Evolutionary conservation across 1,284 basidiomycete species (phyloP), one percentile per base, ranked within the genome.

Genomic region (Golubevia sp.): DNA sequence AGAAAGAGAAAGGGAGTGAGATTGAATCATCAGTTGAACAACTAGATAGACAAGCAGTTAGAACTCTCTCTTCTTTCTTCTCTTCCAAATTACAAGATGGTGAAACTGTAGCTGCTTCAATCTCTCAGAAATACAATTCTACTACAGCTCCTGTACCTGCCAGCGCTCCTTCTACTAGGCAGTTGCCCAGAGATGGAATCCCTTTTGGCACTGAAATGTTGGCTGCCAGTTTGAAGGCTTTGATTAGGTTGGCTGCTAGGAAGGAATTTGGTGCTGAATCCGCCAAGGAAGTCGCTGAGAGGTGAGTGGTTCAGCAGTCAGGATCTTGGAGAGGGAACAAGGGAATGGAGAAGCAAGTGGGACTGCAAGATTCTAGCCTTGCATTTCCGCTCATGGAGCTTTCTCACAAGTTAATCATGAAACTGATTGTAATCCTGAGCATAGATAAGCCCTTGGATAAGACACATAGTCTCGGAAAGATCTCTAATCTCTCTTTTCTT

Each of bases 81-180:
- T 88, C 89, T 68, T 90, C 89, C 60, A 97, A 97, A 84, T 85
- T 97, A 50, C 91, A 93, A 66, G 92, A 97, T 79, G 88, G 89
- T 18, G 91, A 93, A 54, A 55, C 63, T 49, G 65, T 82, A 26
- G 74, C 76, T 15, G 71, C 73, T 26, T 70, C 66, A 57, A 67
- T 73, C 49, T 60, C 66, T 13, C 59, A 68, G 0, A 66, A 62
- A 0, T 49, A 58, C 20, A 76, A 77, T 30, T 67, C 72, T 23
- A 68, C 23, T 8, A 52, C 67, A n/a, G 62, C 73, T 54, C 56
- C 66, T 5, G 64, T 81, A 8, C 72, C 78, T 0, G 78, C 72
- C 13, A 62, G 53, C 13, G 61, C 62, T 24, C 63, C 63, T 27
- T 55, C 49, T 55, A 25, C n/a, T 38, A 18, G 63, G 21, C 62